Percentiles rank a stretch among this genome's conserved stretches.
These are phyloP conservation scores for Entamoeba dispar DNA, from an alignment of 208 protist species.

Conservation along the genomic window DNA sequence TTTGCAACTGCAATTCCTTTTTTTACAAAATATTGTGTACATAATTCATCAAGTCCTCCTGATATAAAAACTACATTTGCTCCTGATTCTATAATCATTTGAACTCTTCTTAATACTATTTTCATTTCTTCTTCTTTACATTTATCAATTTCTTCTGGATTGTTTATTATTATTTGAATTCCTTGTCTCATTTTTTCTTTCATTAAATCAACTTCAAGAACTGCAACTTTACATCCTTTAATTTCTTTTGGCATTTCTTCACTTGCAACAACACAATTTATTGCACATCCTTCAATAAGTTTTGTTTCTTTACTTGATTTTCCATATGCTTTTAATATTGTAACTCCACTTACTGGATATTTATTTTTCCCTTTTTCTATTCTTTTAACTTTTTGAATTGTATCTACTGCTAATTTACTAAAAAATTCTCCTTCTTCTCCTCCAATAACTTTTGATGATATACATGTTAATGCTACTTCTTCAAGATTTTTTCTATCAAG, in stretches of 20 bases:
- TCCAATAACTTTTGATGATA: slow-evolving; percentile 93
- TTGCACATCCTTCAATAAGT: slow-evolving; percentile 43
- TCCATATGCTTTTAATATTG: slow-evolving; percentile 88
- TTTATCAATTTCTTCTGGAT: slow-evolving; percentile 79
- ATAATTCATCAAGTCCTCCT: slow-evolving; percentile 72
- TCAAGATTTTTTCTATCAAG: slow-evolving; percentile 73
- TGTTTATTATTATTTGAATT: slow-evolving; percentile 79
- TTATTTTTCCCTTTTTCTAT: slow-evolving; percentile 31
- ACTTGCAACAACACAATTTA: slow-evolving; percentile 76
- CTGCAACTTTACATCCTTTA: slow-evolving; percentile 80
- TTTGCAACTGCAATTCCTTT: slow-evolving; percentile 74
- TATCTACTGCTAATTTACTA: slow-evolving; percentile 70
- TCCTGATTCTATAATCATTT: slow-evolving; percentile 80
- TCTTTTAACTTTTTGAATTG: slow-evolving; percentile 32
- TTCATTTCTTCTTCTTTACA: slow-evolving; percentile 77
- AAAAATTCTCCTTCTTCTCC: slow-evolving; percentile 67
- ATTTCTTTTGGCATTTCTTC: slow-evolving; percentile 71
- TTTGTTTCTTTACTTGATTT: slow-evolving; percentile 63
- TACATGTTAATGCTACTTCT: slow-evolving; percentile 87
- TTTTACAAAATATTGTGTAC: slow-evolving; percentile 94
- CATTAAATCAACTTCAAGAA: slow-evolving; percentile 91
- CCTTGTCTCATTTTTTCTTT: slow-evolving; percentile 80
- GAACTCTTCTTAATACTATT: slow-evolving; percentile 81
- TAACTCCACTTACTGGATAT: slow-evolving; percentile 87
- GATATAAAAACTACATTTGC: slow-evolving; percentile 97